A percentile compares a stretch with the other conserved stretches of the same genome.
Conservation (phyloP, 352 stramenopile genomes). For the Phytophthora colocasiae region DNA sequence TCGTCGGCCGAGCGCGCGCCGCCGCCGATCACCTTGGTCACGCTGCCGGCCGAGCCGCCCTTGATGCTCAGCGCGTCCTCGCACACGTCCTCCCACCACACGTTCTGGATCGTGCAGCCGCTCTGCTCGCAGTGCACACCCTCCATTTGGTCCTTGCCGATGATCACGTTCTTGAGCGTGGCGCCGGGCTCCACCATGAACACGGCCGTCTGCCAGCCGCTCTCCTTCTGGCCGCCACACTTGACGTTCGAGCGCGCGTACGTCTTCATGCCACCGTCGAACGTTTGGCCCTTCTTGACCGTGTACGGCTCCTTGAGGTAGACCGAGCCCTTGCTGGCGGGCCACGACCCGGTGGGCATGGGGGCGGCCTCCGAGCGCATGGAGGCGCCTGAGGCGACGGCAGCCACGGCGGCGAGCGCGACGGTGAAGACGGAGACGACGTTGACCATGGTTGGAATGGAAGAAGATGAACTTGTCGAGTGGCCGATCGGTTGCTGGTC, state of each 20-base stretch:
- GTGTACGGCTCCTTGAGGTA: slow-evolving; percentile 31
- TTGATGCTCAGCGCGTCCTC: slow-evolving; percentile 41
- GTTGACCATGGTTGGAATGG: slow-evolving; percentile 18
- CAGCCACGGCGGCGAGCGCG: slow-evolving; percentile 7
- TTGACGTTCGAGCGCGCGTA: slow-evolving; percentile 53
- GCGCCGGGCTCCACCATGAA: slow-evolving; percentile 30
- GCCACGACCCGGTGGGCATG: slow-evolving; percentile 38
- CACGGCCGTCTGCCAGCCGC: slow-evolving; percentile 20
- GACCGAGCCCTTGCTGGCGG: slow-evolving; percentile 31
- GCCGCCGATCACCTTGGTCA: slow-evolving; percentile 25
- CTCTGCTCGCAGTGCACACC: slow-evolving; percentile 29
- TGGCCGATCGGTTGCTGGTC: slow-evolving; percentile 2
- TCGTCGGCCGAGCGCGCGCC: slow-evolving; percentile 19
- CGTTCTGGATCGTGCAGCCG: slow-evolving; percentile 41
- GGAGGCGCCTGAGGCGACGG: slow-evolving; percentile 22
- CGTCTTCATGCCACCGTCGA: slow-evolving; percentile 59
- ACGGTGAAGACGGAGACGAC: slow-evolving; percentile 14
- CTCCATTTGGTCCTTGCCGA: slow-evolving; percentile 20
- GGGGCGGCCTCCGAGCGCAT: slow-evolving; percentile 23
- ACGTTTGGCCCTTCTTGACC: slow-evolving; percentile 41
- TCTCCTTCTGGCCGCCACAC: slow-evolving; percentile 40
- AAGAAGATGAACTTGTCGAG: neutral
- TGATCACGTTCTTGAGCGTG: slow-evolving; percentile 18
- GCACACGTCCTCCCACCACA: slow-evolving; percentile 42
- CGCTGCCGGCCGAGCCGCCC: slow-evolving; percentile 22